phyloP scores from a whole-genome alignment of 1,284 basidiomycete species.

The Filobasidium uniguttulatum region DNA sequence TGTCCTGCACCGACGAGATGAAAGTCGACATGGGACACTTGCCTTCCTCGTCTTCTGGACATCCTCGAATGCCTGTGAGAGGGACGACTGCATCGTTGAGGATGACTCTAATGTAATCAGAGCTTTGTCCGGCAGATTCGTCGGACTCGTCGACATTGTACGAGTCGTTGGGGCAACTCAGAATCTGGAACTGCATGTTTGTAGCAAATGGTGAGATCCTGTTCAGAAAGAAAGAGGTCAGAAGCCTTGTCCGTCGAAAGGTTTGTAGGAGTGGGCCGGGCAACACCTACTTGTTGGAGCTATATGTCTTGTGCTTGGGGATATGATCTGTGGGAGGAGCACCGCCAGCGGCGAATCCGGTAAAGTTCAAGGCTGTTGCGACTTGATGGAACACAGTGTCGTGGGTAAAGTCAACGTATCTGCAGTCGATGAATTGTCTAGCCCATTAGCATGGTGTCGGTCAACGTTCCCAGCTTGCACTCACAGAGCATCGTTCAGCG shows the following conservation, averaged over 20 bases:
- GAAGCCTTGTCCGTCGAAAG: neutral
- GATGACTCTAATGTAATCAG: slow-evolving; percentile 41
- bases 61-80: slow-evolving; percentile 47
- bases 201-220: slow-evolving; percentile 43
- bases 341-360: slow-evolving; percentile 52
- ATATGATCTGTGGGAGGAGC: slow-evolving; percentile 62
- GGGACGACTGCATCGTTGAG: slow-evolving; percentile 50
- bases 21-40: slow-evolving; percentile 47
- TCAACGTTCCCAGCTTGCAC: slow-evolving; percentile 23
- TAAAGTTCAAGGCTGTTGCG: slow-evolving; percentile 49
- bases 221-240: neutral
- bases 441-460: slow-evolving; percentile 1
- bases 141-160: neutral
- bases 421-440: slow-evolving; percentile 4
- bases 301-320: slow-evolving; percentile 41
- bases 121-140: slow-evolving; percentile 9
- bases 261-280: neutral
- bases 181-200: slow-evolving; percentile 49
- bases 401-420: slow-evolving; percentile 34
- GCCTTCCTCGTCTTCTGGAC: slow-evolving; percentile 43
- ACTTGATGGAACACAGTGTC: slow-evolving; percentile 39
- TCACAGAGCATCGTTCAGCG: slow-evolving; percentile 47
- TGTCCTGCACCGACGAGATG: slow-evolving; percentile 41
- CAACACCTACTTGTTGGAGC: slow-evolving; percentile 28
- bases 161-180: slow-evolving; percentile 37